phyloP scores from a whole-genome alignment of 345 rosid genomes.

The Bretschneidera sinensis region DNA sequence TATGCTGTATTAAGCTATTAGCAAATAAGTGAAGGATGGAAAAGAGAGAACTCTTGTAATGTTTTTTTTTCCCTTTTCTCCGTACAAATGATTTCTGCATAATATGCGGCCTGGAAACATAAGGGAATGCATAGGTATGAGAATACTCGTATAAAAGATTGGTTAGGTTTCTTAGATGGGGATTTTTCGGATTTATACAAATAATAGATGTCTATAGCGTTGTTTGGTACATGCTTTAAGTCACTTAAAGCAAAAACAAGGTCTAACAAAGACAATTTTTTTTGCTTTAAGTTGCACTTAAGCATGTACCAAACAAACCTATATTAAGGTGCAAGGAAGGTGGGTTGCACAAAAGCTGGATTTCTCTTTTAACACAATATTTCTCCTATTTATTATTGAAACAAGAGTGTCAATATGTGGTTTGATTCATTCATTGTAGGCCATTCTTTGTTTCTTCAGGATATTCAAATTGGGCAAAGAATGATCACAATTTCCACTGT shows the following conservation, averaged over 20 bases:
- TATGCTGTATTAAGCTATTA: background rate
- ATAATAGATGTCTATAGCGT: too few relatives aligned
- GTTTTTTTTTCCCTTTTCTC: too few relatives aligned
- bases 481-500: conserved; percentile 97
- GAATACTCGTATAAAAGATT: too few relatives aligned
- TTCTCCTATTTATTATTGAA: background rate
- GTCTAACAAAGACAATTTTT: too few relatives aligned
- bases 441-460: conserved; percentile 38
- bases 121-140: too few relatives aligned
- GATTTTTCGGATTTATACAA: too few relatives aligned
- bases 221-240: too few relatives aligned
- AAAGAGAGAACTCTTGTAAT: background rate
- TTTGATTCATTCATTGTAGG: conserved; percentile 7
- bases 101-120: too few relatives aligned
- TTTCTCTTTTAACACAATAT: background rate
- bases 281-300: too few relatives aligned
- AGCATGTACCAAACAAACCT: too few relatives aligned
- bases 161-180: too few relatives aligned
- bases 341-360: background rate
- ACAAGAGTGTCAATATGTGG: background rate
- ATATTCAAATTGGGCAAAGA: conserved; percentile 92
- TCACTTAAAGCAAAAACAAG: too few relatives aligned
- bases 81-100: background rate
- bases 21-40: background rate
- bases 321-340: background rate